These are phyloP conservation scores for Monilinia fructicola DNA, from an alignment of 2,329 filamentous ascomycete genomes.

Conservation along the genomic window DNA sequence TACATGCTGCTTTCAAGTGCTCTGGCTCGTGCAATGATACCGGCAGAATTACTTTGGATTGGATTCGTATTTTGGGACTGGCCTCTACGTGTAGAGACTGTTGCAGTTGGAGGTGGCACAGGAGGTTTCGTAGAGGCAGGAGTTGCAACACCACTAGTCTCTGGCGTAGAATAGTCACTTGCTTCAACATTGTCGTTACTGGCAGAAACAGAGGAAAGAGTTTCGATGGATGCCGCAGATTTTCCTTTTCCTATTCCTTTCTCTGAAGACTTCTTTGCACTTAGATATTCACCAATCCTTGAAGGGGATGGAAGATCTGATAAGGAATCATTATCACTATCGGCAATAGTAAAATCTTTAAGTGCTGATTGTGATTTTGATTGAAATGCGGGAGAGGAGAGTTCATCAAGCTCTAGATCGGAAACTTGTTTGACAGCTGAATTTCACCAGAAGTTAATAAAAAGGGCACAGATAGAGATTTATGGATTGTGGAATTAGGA, in stretches of 20 bases:
- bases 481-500: not conserved
- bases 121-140: conserved; percentile 43
- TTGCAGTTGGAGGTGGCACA: conserved; percentile 23
- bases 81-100: conserved; percentile 33
- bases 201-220: conserved; percentile 44
- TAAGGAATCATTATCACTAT: conserved; percentile 26
- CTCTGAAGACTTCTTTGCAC: conserved; percentile 18
- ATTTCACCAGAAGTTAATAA: conserved; percentile 19
- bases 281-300: conserved; percentile 26
- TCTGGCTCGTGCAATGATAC: conserved; percentile 48
- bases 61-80: conserved; percentile 25
- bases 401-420: conserved; percentile 25
- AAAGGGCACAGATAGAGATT: not conserved
- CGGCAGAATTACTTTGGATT: conserved; percentile 26
- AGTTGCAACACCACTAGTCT: conserved; percentile 58
- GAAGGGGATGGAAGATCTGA: conserved; percentile 29
- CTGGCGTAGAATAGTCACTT: conserved; percentile 59
- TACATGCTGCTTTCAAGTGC: conserved; percentile 52
- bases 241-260: conserved; percentile 31
- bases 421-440: conserved; percentile 32
- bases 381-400: conserved; percentile 20
- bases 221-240: conserved; percentile 38
- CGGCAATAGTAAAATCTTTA: conserved; percentile 9
- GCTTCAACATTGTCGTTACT: conserved; percentile 45
- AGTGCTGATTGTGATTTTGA: conserved; percentile 8